Conservation (phyloP, 139 green algal species). For the Choricystis sp. region DNA sequence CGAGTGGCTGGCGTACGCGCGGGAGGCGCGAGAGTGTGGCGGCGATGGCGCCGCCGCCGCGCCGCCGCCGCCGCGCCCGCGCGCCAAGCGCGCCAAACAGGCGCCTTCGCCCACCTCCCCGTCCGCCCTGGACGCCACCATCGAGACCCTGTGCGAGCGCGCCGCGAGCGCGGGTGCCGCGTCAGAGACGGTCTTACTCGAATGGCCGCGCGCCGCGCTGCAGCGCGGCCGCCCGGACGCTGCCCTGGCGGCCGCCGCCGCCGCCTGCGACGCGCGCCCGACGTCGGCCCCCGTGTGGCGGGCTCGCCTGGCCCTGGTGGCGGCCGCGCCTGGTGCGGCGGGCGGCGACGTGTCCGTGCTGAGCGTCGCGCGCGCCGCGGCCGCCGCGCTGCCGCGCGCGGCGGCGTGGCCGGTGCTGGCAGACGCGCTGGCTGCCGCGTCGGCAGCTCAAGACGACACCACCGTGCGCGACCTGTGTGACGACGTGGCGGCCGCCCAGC, state of each 20-base stretch:
- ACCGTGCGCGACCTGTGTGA: conserved; percentile 5
- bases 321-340: background rate
- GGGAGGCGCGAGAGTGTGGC: too few relatives aligned
- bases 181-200: conserved; percentile 15
- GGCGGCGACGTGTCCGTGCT: background rate
- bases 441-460: background rate
- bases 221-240: conserved; percentile 9
- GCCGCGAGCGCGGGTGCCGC: conserved; percentile 3
- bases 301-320: conserved; percentile 20
- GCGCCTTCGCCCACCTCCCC: too few relatives aligned
- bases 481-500: too few relatives aligned
- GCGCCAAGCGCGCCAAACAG: background rate
- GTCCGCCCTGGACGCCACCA: too few relatives aligned
- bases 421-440: background rate
- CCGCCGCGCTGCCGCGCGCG: conserved; percentile 1
- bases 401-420: background rate
- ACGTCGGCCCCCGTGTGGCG: conserved; percentile 17
- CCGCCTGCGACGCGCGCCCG: conserved; percentile 13
- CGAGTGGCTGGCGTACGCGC: too few relatives aligned
- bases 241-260: conserved; percentile 16
- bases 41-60: background rate
- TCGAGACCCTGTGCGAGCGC: conserved; percentile 7
- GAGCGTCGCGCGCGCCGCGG: background rate
- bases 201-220: conserved; percentile 17
- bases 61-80: background rate